Percentiles rank a stretch among this genome's conserved stretches.
These are phyloP conservation scores for Lachancea kluyveri DNA, from an alignment of 805 yeast species.

Conservation along the genomic window DNA sequence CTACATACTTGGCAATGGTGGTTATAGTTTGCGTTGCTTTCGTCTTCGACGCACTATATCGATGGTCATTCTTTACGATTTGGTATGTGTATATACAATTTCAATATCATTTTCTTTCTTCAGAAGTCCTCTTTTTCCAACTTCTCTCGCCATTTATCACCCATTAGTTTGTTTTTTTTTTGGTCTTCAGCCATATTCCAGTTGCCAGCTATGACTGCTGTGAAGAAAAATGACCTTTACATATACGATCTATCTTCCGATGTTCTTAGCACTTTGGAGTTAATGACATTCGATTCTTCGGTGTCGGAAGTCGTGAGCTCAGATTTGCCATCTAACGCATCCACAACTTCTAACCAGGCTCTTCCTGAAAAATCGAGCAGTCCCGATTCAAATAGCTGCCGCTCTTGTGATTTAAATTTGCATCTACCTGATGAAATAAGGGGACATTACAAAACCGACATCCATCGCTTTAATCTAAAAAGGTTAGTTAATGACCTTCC, in stretches of 20 bases:
- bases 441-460: slow-evolving; percentile 51
- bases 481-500: slow-evolving; percentile 41
- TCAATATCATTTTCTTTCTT: no score
- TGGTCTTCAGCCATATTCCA: no score
- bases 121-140: no score
- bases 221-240: slow-evolving; percentile 38
- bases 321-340: no score
- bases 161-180: not conserved
- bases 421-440: slow-evolving; percentile 18
- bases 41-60: no score
- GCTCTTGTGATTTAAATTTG: slow-evolving; percentile 23
- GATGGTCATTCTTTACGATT: no score
- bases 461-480: slow-evolving; percentile 54
- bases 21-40: no score
- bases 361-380: slow-evolving; percentile 3
- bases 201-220: not conserved
- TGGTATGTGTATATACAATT: no score
- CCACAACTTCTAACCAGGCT: no score
- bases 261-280: slow-evolving; percentile 40
- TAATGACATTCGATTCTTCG: slow-evolving; percentile 52
- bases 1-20: no score
- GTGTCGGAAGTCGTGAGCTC: slow-evolving; percentile 29
- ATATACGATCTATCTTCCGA: slow-evolving; percentile 40
- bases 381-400: slow-evolving; percentile 15
- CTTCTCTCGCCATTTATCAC: no score